These are phyloP conservation scores for Epichloe glyceriae DNA, from an alignment of 2,329 filamentous ascomycete genomes.

Conservation along the genomic window DNA sequence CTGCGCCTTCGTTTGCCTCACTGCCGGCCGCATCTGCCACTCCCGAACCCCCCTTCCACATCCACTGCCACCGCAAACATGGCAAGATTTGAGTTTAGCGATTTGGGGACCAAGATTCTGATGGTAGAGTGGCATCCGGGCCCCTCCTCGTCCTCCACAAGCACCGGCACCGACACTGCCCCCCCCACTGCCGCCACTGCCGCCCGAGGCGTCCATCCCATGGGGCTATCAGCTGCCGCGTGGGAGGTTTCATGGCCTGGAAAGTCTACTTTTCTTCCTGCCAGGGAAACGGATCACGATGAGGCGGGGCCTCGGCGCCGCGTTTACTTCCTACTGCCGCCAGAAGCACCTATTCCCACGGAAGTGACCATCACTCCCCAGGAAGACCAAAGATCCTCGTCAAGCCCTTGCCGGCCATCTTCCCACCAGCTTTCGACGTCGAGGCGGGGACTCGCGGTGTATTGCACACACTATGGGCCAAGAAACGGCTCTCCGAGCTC, in stretches of 20 bases:
- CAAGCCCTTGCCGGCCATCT: slow-evolving; percentile 78
- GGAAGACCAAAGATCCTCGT: slow-evolving; percentile 37
- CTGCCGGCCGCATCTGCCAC: background rate
- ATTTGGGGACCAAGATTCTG: slow-evolving; percentile 78
- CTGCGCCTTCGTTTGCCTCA: background rate
- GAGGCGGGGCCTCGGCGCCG: slow-evolving; percentile 36
- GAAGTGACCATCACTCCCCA: slow-evolving; percentile 51
- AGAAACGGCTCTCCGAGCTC: slow-evolving; percentile 62
- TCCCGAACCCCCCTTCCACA: slow-evolving; percentile 3
- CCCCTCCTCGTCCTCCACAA: slow-evolving; percentile 6
- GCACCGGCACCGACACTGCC: background rate
- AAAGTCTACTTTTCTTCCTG: slow-evolving; percentile 58
- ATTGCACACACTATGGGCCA: slow-evolving; percentile 82
- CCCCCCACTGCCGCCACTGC: background rate
- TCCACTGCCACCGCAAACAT: slow-evolving; percentile 22
- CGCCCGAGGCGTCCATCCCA: slow-evolving; percentile 3
- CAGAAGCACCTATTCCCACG: slow-evolving; percentile 56
- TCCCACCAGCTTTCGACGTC: slow-evolving; percentile 59
- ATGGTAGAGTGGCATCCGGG: slow-evolving; percentile 77
- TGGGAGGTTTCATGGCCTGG: slow-evolving; percentile 81
- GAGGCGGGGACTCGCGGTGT: slow-evolving; percentile 68
- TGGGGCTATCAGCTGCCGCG: slow-evolving; percentile 11
- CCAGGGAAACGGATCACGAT: slow-evolving; percentile 27
- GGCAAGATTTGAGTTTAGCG: slow-evolving; percentile 76
- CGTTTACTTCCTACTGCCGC: slow-evolving; percentile 71